Conservation (phyloP, 768 basidiomycete genomes). For the Mycena rosella region DNA sequence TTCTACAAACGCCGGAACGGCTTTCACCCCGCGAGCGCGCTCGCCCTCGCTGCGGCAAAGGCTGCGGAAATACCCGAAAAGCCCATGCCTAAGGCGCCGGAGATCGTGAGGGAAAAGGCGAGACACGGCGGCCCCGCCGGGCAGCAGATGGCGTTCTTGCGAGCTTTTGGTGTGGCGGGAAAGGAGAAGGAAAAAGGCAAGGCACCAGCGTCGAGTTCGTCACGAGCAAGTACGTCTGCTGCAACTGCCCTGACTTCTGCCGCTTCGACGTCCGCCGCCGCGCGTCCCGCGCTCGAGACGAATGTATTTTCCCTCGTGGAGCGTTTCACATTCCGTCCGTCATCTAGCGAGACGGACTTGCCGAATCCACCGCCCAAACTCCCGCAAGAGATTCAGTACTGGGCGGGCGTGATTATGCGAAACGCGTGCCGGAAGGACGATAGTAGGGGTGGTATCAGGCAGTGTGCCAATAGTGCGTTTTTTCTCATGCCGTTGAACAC, state of each 20-base stretch:
- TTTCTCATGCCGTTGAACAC: conserved; percentile 4
- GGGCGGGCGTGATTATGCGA: conserved; percentile 99
- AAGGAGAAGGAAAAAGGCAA: conserved; percentile 50
- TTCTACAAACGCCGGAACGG: conserved; percentile 91
- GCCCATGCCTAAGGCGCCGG: conserved; percentile 36
- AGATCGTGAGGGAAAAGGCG: conserved; percentile 42
- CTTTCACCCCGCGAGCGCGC: conserved; percentile 82
- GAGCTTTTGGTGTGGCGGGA: conserved; percentile 29
- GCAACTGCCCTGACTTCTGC: conserved; percentile 48
- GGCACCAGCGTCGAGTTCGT: conserved; percentile 48
- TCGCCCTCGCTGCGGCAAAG: conserved; percentile 41
- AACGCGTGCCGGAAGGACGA: conserved; percentile 99
- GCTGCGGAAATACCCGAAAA: conserved; percentile 32
- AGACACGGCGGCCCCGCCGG: conserved; percentile 5
- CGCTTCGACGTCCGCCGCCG: conserved; percentile 33
- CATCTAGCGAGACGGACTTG: conserved; percentile 80
- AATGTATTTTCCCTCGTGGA: conserved; percentile 98
- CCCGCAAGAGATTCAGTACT: conserved; percentile 95
- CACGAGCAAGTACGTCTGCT: conserved; percentile 59
- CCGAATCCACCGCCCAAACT: conserved; percentile 78
- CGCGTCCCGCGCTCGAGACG: conserved; percentile 63
- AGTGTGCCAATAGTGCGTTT: conserved; percentile 94
- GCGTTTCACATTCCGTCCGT: conserved; percentile 94
- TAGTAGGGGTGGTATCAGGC: conserved; percentile 89
- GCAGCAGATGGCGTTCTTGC: conserved; percentile 32